Evolutionary conservation across 176 grass and related monocot genomes (phyloP), one percentile per base, ranked within the genome.

Genomic region (Pontederia paniculata): DNA sequence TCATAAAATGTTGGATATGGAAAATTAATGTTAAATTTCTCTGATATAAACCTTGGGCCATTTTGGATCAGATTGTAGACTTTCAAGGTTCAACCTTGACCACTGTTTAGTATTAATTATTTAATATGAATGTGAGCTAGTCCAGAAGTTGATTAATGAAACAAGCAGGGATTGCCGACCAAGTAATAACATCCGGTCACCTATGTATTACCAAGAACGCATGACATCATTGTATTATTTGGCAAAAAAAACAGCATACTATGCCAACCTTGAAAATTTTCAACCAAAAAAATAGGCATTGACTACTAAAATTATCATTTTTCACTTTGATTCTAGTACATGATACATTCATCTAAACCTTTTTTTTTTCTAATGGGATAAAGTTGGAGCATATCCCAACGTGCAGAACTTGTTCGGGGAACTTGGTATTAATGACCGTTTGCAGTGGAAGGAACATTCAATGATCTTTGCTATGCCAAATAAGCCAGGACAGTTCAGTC

Each of bases 311-410:
- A 21, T 58, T 14, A 31, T 23, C 37, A 13, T 9, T 16, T 41
- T 58, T 58, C n/a, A 23, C 16, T 23, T 31, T 58, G 15, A 12
- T 31, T 41, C 28, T 37, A 37, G 28, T 37, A 37, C 0, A 37
- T 37, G 28, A 23, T 53, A 0, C 8, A 67, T 52, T 42, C 16
- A 8, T 43, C 15, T 20, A 14, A 8, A 72, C 20, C 42, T 17
- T 44, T 23, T 22, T n/a, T 28, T 22, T 50, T 60, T 14, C 48
- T 49, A 43, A 12, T 41, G 25, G 41, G 4, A 61, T 52, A 16
- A 65, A 97, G 93, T 97, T 88, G 93, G 93, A 74, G 93, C 93
- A 69, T 97, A 97, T 86, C 83, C 93, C 73, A 97, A 97, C 78
- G 51, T 97, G 44, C 86, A 90, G 72, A 97, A 90, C 80, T 84